phyloP scores from a whole-genome alignment of 2,329 filamentous ascomycete genomes.

The Septoria petroselini region DNA sequence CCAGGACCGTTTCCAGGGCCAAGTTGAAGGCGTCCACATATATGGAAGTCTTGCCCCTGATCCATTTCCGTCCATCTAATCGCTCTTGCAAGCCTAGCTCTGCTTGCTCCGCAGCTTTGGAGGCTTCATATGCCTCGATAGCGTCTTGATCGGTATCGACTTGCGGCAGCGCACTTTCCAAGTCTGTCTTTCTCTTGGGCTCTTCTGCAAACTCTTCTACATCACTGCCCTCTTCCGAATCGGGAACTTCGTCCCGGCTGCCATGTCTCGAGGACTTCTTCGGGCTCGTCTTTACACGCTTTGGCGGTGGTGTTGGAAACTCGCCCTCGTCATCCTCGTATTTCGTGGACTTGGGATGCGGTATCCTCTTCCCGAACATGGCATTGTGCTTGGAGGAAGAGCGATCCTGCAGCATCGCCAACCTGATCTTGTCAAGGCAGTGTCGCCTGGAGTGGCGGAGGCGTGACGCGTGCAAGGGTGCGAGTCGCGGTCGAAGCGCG shows the following conservation, averaged over 20 bases:
- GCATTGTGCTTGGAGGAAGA: conserved; percentile 48
- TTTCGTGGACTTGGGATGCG: conserved; percentile 47
- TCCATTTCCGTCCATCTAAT: conserved; percentile 62
- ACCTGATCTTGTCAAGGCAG: not conserved
- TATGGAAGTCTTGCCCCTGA: conserved; percentile 77
- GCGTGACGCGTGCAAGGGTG: not conserved
- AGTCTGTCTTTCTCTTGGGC: conserved; percentile 55
- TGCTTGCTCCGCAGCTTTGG: conserved; percentile 55
- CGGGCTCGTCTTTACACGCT: conserved; percentile 38
- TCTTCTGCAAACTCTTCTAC: conserved; percentile 29
- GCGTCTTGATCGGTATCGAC: conserved; percentile 66
- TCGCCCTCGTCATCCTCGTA: conserved; percentile 40
- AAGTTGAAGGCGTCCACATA: conserved; percentile 98
- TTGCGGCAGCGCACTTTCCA: conserved; percentile 68
- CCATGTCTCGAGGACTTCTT: conserved; percentile 20
- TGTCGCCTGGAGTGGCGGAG: not conserved
- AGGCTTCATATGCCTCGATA: conserved; percentile 74
- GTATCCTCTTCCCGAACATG: conserved; percentile 47
- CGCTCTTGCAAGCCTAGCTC: conserved; percentile 46
- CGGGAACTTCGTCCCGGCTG: conserved; percentile 28
- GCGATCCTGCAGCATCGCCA: conserved; percentile 39
- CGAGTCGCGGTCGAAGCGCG: conserved; percentile 4
- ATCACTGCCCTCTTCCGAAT: conserved; percentile 37
- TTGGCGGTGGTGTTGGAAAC: conserved; percentile 39
- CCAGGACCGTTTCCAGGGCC: conserved; percentile 81